A percentile compares a stretch with the other conserved stretches of the same genome.
phyloP scores from a whole-genome alignment of 2,329 filamentous ascomycete genomes.

The Aspergillus phoenicis region DNA sequence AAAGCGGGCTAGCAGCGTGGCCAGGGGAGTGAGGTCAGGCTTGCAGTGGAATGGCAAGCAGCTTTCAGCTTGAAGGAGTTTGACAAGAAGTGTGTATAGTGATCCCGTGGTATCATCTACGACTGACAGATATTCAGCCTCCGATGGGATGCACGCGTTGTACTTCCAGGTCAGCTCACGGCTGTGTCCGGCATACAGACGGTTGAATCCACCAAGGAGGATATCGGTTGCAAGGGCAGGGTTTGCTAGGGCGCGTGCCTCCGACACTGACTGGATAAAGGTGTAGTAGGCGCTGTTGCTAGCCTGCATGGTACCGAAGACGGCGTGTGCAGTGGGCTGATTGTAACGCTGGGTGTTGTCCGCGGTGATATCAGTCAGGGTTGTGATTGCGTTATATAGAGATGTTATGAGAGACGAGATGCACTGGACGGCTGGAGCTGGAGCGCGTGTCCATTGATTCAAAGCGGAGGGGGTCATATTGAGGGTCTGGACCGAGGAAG shows the following conservation, averaged over 20 bases:
- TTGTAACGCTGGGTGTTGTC: neutral
- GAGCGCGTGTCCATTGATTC: neutral
- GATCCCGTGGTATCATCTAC: constrained; percentile 4
- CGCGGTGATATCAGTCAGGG: neutral
- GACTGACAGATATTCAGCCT: neutral
- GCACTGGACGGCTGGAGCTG: neutral
- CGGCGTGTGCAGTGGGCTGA: neutral
- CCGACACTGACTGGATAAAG: neutral
- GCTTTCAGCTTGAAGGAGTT: neutral
- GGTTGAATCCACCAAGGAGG: neutral
- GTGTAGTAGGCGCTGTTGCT: constrained; percentile 8
- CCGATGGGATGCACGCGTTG: neutral
- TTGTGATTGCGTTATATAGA: neutral
- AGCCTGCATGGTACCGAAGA: constrained; percentile 3
- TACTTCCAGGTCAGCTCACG: neutral
- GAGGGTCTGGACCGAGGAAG: neutral
- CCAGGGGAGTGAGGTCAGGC: neutral
- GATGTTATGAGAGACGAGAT: neutral
- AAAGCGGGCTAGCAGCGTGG: neutral
- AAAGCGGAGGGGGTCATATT: neutral
- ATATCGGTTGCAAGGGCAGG: neutral
- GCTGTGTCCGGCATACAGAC: constrained; percentile 3
- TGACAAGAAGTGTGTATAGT: neutral
- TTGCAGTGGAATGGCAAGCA: neutral
- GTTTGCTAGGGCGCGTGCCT: neutral